phyloP scores from a whole-genome alignment of 2,329 filamentous ascomycete genomes.

The Paecilomyces sp. region DNA sequence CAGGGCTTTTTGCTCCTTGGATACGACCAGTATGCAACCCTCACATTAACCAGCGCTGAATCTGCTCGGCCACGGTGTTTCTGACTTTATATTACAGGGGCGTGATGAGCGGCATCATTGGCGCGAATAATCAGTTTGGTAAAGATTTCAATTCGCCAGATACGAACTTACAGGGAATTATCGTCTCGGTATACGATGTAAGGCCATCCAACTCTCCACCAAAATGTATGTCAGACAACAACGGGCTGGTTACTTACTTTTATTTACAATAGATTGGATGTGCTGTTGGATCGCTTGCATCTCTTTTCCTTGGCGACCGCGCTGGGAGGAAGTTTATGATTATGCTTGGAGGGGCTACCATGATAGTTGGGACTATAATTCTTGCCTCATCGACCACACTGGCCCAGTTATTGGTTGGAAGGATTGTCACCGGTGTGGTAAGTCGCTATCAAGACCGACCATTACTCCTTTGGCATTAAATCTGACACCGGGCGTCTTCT shows the following conservation, averaged over 20 bases:
- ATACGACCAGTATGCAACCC: slow-evolving; percentile 21
- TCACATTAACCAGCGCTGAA: background rate
- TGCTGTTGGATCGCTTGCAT: slow-evolving; percentile 21
- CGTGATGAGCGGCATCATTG: slow-evolving; percentile 43
- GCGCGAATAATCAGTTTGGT: slow-evolving; percentile 35
- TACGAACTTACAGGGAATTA: slow-evolving; percentile 30
- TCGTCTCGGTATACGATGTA: slow-evolving; percentile 15
- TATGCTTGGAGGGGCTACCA: slow-evolving; percentile 33
- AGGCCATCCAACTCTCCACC: background rate
- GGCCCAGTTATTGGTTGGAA: slow-evolving; percentile 39
- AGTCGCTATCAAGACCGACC: slow-evolving; percentile 7
- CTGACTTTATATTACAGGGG: slow-evolving; percentile 8
- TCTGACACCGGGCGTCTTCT: slow-evolving; percentile 38
- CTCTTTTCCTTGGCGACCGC: slow-evolving; percentile 32
- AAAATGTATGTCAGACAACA: too few species aligned
- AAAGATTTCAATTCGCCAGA: slow-evolving; percentile 30
- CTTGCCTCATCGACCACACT: slow-evolving; percentile 32
- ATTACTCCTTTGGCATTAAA: background rate
- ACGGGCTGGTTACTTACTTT: slow-evolving; percentile 1
- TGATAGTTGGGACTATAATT: slow-evolving; percentile 39
- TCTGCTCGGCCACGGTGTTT: too few species aligned
- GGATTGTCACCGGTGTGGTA: slow-evolving; percentile 40
- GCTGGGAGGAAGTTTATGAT: slow-evolving; percentile 38
- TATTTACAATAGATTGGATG: slow-evolving; percentile 20
- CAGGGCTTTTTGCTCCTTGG: slow-evolving; percentile 12